A percentile compares a stretch with the other conserved stretches of the same genome.
Evolutionary conservation across 1,284 basidiomycete genomes (phyloP).

Genomic region (Peniophora sp.): DNA sequence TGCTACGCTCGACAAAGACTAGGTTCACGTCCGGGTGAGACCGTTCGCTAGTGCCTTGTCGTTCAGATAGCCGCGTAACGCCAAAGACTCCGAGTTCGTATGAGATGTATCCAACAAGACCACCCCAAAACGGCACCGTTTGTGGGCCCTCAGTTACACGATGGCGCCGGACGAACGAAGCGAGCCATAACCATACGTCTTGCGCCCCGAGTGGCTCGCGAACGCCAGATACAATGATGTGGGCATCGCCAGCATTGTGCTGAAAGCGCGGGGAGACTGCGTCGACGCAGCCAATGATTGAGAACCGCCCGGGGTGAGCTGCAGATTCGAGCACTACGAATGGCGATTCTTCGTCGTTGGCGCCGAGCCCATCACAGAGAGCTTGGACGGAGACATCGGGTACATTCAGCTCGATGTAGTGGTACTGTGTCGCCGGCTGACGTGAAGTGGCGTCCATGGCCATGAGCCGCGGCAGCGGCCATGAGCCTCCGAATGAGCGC

Average conservation of each 20-base stretch:
- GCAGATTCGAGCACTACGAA: conserved; percentile 72
- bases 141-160: conserved; percentile 37
- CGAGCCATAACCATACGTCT: conserved; percentile 68
- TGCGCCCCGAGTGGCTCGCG: conserved; percentile 26
- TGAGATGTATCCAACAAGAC: conserved; percentile 62
- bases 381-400: conserved; percentile 31
- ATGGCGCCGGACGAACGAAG: conserved; percentile 51
- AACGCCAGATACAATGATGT: conserved; percentile 28
- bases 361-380: conserved; percentile 58
- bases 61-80: conserved; percentile 31
- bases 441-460: conserved; percentile 29
- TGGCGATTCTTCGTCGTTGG: conserved; percentile 44
- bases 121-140: conserved; percentile 72
- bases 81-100: conserved; percentile 68
- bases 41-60: conserved; percentile 9
- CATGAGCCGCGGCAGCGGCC: conserved; percentile 21
- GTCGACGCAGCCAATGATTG: conserved; percentile 56
- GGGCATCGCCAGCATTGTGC: conserved; percentile 43
- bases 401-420: conserved; percentile 19
- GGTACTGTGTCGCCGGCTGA: conserved; percentile 3
- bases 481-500: conserved; percentile 36
- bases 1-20: conserved; percentile 66
- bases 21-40: conserved; percentile 65
- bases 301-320: conserved; percentile 62
- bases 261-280: conserved; percentile 47